Evolutionary conservation across 2,329 filamentous ascomycete species (phyloP).

Genomic region (Fusarium zealandicum): DNA sequence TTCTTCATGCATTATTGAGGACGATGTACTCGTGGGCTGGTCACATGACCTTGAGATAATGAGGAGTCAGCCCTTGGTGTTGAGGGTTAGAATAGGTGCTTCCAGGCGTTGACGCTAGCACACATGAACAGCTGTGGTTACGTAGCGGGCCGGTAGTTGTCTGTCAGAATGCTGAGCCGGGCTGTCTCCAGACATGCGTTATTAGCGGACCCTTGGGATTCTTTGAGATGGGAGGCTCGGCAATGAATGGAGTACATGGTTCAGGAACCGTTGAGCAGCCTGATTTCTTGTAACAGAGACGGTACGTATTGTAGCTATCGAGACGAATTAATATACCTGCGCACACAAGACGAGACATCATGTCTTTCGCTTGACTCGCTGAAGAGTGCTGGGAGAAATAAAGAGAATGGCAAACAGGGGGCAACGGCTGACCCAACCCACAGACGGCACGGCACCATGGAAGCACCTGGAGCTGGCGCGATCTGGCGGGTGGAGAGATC

Average conservation of each 20-base stretch:
- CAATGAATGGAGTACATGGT: conserved; percentile 12
- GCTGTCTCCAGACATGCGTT: conserved; percentile 11
- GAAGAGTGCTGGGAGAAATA: no score
- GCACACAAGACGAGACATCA: no score
- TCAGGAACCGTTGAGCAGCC: neutral
- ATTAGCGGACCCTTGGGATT: conserved; percentile 14
- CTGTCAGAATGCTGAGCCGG: conserved; percentile 8
- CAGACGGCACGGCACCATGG: neutral
- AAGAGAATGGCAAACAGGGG: conserved; percentile 24
- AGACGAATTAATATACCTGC: neutral
- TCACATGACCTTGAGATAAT: conserved; percentile 26
- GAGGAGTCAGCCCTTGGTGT: neutral
- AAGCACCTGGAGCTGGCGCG: conserved; percentile 36
- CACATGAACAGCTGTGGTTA: conserved; percentile 12
- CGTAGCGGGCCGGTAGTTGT: conserved; percentile 27
- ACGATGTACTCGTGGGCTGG: neutral
- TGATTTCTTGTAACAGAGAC: neutral
- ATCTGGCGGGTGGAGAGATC: conserved; percentile 41
- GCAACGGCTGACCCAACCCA: conserved; percentile 1
- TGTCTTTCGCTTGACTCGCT: no score
- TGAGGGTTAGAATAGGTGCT: conserved; percentile 20
- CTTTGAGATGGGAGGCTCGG: conserved; percentile 3
- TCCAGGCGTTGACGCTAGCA: conserved; percentile 20
- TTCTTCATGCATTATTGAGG: no score
- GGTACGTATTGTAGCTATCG: neutral